Conservation (phyloP, 805 yeast genomes). For the Limtongia smithiae region DNA sequence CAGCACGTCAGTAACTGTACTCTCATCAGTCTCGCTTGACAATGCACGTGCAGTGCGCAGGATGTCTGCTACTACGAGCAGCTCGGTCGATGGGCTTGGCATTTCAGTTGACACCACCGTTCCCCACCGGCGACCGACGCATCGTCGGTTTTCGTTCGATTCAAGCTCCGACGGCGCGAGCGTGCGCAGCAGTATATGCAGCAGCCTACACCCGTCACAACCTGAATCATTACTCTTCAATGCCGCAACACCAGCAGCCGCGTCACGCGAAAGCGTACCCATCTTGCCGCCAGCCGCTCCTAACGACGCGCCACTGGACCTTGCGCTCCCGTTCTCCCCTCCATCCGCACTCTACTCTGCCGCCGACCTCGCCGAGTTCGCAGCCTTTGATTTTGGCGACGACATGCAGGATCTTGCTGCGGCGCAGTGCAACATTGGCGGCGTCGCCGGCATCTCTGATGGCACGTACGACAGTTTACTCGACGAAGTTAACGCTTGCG, state of each 20-base stretch:
- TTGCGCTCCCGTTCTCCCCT: conserved; percentile 3
- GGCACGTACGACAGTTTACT: conserved; percentile 14
- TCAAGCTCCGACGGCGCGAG: not conserved
- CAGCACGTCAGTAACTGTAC: not conserved
- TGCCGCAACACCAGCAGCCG: too few species aligned
- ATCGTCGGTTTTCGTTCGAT: not conserved
- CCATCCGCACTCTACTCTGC: conserved; percentile 7
- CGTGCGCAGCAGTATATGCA: too few species aligned
- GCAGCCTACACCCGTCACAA: too few species aligned
- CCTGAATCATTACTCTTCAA: too few species aligned
- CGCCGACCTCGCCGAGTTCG: conserved; percentile 17
- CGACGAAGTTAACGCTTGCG: conserved; percentile 17
- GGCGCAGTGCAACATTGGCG: not conserved
- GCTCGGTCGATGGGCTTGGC: too few species aligned
- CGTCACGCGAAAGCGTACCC: conserved; percentile 14
- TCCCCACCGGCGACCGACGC: too few species aligned
- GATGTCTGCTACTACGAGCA: too few species aligned
- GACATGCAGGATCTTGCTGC: not conserved
- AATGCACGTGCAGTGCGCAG: conserved; percentile 2
- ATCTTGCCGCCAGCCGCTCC: conserved; percentile 3
- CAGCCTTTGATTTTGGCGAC: conserved; percentile 21
- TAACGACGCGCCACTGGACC: not conserved
- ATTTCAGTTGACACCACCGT: too few species aligned
- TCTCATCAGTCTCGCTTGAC: conserved; percentile 1
- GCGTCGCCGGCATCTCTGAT: conserved; percentile 1